Conservation (phyloP, 2,329 filamentous ascomycete species). For the Botrytis elliptica region DNA sequence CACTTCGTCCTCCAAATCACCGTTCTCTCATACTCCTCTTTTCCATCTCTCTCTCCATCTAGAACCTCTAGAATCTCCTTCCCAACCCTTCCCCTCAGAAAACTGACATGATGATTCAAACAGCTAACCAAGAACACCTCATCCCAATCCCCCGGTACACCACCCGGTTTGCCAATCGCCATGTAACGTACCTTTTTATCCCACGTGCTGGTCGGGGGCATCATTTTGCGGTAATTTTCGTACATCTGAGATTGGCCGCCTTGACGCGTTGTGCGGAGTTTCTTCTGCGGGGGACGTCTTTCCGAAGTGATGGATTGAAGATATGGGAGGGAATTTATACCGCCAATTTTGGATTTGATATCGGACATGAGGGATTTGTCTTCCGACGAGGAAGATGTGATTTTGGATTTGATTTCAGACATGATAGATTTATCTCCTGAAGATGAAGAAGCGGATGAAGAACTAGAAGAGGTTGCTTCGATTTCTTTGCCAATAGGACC, state of each 20-base stretch:
- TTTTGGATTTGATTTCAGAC: background rate
- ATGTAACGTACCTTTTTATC: constrained; percentile 58
- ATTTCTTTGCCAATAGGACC: constrained; percentile 61
- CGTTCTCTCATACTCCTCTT: constrained; percentile 42
- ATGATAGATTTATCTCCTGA: background rate
- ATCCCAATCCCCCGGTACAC: constrained; percentile 55
- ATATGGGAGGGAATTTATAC: constrained; percentile 22
- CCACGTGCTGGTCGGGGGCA: constrained; percentile 57
- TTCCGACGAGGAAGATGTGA: background rate
- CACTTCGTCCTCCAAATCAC: constrained; percentile 58
- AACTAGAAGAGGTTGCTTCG: constrained; percentile 15
- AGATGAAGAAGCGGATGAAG: background rate
- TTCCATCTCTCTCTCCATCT: constrained; percentile 48
- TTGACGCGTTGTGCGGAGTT: constrained; percentile 25
- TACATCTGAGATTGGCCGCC: constrained; percentile 53
- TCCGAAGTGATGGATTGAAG: background rate
- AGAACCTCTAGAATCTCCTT: constrained; percentile 52
- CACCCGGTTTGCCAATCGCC: constrained; percentile 52
- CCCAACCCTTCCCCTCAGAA: constrained; percentile 60
- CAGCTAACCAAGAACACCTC: constrained; percentile 62
- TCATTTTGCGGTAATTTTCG: constrained; percentile 62
- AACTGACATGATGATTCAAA: constrained; percentile 60
- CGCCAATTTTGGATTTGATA: constrained; percentile 27
- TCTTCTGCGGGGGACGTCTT: constrained; percentile 19
- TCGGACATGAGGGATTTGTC: constrained; percentile 12